Evolutionary conservation across 2,329 filamentous ascomycete species (phyloP).

Genomic region (Stenocarpella maydis): DNA sequence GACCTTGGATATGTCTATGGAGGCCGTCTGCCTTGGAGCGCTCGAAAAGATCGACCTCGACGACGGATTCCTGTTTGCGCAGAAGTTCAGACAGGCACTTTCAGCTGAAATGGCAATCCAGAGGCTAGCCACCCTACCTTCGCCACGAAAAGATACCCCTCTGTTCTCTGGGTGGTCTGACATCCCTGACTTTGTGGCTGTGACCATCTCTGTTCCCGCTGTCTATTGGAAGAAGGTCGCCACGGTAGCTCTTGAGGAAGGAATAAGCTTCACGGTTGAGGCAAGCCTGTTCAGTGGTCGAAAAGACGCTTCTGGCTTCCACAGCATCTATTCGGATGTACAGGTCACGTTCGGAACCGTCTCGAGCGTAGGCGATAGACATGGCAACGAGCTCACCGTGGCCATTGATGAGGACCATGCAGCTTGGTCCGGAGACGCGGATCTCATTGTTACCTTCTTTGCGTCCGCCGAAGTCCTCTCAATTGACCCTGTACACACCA

Average conservation of each 20-base stretch:
- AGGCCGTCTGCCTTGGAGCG: slow-evolving; percentile 42
- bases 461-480: slow-evolving; percentile 48
- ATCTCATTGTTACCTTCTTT: slow-evolving; percentile 53
- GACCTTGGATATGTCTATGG: slow-evolving; percentile 47
- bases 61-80: slow-evolving; percentile 41
- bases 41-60: slow-evolving; percentile 45
- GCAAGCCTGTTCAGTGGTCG: slow-evolving; percentile 33
- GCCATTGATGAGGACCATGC: slow-evolving; percentile 45
- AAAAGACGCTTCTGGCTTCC: slow-evolving; percentile 39
- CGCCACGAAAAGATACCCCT: slow-evolving; percentile 42
- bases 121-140: slow-evolving; percentile 44
- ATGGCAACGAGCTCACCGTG: slow-evolving; percentile 45
- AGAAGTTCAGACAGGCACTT: slow-evolving; percentile 48
- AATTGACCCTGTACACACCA: slow-evolving; percentile 42
- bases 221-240: slow-evolving; percentile 42
- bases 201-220: slow-evolving; percentile 49
- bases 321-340: slow-evolving; percentile 49
- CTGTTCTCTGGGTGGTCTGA: slow-evolving; percentile 48
- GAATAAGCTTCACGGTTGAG: slow-evolving; percentile 32
- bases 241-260: slow-evolving; percentile 32
- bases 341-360: slow-evolving; percentile 53
- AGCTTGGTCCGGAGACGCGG: slow-evolving; percentile 49
- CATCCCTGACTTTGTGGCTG: slow-evolving; percentile 47
- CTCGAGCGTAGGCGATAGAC: slow-evolving; percentile 38
- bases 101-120: slow-evolving; percentile 47